Conservation (phyloP, 495 filamentous ascomycete species). For the Aspergillus saccharolyticus region DNA sequence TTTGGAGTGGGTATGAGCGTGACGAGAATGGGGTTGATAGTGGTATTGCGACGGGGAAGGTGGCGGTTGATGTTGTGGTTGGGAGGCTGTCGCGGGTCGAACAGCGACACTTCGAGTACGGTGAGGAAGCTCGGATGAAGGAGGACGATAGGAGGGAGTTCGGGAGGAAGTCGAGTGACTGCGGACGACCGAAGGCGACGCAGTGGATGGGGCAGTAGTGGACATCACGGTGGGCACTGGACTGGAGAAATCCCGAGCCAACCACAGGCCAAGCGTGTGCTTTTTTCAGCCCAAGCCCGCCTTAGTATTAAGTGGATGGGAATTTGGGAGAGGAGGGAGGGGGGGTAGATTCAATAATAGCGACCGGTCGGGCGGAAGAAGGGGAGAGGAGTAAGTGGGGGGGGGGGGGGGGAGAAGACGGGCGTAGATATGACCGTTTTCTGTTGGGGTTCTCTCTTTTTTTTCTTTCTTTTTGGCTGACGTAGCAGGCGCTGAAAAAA, state of each 20-base stretch:
- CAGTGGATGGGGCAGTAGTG: constrained; percentile 40
- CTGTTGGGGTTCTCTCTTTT: no score
- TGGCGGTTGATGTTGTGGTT: constrained; percentile 26
- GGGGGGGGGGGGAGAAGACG: constrained; percentile 1
- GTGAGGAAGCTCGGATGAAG: constrained; percentile 50
- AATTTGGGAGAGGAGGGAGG: constrained; percentile 16
- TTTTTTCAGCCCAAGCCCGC: constrained; percentile 12
- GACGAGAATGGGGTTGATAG: constrained; percentile 21
- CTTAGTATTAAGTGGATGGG: constrained; percentile 13
- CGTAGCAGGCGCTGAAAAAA: constrained; percentile 15
- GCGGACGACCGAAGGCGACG: constrained; percentile 45
- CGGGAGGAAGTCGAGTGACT: constrained; percentile 53
- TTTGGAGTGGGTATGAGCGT: constrained; percentile 46
- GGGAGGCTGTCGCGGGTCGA: constrained; percentile 37
- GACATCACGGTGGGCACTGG: constrained; percentile 42
- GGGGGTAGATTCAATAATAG: constrained; percentile 5
- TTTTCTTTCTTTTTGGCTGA: constrained; percentile 19
- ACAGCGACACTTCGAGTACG: constrained; percentile 51
- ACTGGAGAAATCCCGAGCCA: constrained; percentile 12
- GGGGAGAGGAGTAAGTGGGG: constrained; percentile 19
- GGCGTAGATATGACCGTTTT: background rate
- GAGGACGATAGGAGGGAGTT: constrained; percentile 35
- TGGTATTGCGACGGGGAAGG: constrained; percentile 9
- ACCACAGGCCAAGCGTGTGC: constrained; percentile 20
- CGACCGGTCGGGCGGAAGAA: constrained; percentile 21